Base-by-base conservation (phyloP, 805 yeast genomes). In the Myxozyma neotropica region DNA sequence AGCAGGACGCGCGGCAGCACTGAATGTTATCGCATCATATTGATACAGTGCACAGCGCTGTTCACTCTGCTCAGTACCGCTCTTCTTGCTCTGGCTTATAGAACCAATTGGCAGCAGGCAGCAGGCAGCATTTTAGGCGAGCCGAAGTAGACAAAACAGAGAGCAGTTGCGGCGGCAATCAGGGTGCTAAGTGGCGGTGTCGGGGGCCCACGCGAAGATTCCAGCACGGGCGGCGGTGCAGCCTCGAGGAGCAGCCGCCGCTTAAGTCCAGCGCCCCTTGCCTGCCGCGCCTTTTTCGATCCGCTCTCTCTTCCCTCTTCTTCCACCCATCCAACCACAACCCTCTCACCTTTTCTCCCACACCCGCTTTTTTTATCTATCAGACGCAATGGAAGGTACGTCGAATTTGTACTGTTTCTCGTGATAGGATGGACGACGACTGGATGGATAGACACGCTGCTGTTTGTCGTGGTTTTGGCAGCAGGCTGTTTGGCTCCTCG, bases 321-420 rank as follows among this genome's bases (percentile, higher is more conserved):
- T 26, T 23, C 44, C 44, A 7, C 17, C 44, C 55, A 38, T 55
- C 50, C 43, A 19, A 12, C 36, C 46, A 27, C 53, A 40, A 38
- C 46, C 27, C 27, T 33, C 47, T 19, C 40, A 19, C 48, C 26
- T 29, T 35, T 23, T 43, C 23, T 26, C 50, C 8, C 7, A 23
- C 26, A 27, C 29, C 23, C 44, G 19, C 45, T 45, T 40, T 40
- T 23, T 27, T 21, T 27, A 31, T 35, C 29, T 23, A 17, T 36
- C 45, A 6, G 12, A 29, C 45, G 31, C 57, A 44, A 61, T 61
- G 64, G 64, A 61, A 58, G 63, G 64, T 61, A 58, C 15, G 65
- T 36, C 13, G 17, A 26, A 24, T 39, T 50, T 62, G n/a, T 4
- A 15, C 10, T 39, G 13, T 17, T 31, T 57, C 45, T 21, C 19